Base-by-base conservation (phyloP, 2,329 filamentous ascomycete species). In the Fusarium nematophilum region DNA sequence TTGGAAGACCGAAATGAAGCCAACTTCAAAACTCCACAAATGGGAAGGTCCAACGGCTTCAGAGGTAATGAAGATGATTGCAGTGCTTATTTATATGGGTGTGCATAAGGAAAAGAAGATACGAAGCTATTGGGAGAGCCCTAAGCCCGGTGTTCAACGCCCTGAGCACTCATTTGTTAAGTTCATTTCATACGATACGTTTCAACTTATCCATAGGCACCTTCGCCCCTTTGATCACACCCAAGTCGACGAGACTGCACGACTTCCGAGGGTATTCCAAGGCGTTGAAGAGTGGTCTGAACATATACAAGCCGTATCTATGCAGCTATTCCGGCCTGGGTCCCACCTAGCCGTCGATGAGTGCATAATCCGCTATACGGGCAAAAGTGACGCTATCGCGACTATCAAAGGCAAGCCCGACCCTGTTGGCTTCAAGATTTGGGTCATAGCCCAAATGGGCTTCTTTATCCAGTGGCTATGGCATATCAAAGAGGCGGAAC, bases 391-490 rank as follows among this genome's bases (percentile, higher is more conserved):
- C 5, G 37, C 23, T 13, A 52, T 33, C n/a, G 15, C 15, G 10
- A 44, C 39, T 9, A 30, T 52, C 5, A 30, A 30, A 14, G 31
- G 21, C n/a, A 52, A 52, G 38, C 48, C 48, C 10, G 37, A 15
- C 17, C 29, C 27, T 10, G 27, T 42, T 27, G 53, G 53, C 30
- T 33, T 56, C 21, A 56, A 56, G 21, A 15, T 56, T n/a, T 56
- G 46, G 53, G 39, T 50, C 9, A 25, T 45, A 13, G 53, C 53
- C 6, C 34, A 46, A 21, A 2, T 30, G 25, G 53, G 53, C 38
- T 51, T 49, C 48, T 46, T 56, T 45, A 25, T 56, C 4, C 18
- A 31, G 30, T 59, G 43, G 57, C n/a, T 51, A 14, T 56, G 37
- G 52, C 43, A 56, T 9, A 11, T 39, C 3, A 53, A 45, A 34